A percentile compares a stretch with the other conserved stretches of the same genome.
Conservation (phyloP, 441 rosid genomes). For the Adansonia gregorii region DNA sequence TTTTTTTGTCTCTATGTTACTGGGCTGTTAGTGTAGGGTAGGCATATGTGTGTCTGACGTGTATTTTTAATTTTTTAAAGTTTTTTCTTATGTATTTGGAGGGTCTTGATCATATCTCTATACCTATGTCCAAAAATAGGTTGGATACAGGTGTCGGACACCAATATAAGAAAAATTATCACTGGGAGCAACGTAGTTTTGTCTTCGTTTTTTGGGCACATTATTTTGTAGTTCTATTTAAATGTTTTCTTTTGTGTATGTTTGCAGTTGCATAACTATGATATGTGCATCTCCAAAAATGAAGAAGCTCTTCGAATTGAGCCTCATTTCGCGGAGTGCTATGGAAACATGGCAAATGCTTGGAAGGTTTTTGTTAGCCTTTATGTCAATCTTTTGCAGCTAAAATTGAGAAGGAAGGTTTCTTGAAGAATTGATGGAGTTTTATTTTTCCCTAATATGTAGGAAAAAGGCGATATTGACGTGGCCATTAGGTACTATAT, state of each 20-base stretch:
- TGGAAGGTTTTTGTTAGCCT: conserved; percentile 72
- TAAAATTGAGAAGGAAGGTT: neutral
- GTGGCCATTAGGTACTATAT: conserved; percentile 89
- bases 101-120: no score
- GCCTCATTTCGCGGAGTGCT: conserved; percentile 98
- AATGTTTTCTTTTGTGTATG: neutral
- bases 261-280: conserved; percentile 86
- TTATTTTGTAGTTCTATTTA: neutral
- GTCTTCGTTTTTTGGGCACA: neutral
- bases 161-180: no score
- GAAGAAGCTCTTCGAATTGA: conserved; percentile 95
- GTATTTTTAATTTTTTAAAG: no score
- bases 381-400: conserved; percentile 18
- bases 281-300: conserved; percentile 91
- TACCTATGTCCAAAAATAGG: no score
- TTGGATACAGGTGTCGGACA: no score
- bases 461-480: conserved; percentile 98
- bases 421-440: conserved; percentile 24
- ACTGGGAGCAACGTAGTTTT: neutral
- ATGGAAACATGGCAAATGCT: conserved; percentile 99
- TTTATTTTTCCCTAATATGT: conserved; percentile 27
- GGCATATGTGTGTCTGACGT: no score
- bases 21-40: no score
- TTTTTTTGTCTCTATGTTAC: neutral
- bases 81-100: no score